Conservation (phyloP, 192 early-diverging fungal species). For the Mortierella antarctica region DNA sequence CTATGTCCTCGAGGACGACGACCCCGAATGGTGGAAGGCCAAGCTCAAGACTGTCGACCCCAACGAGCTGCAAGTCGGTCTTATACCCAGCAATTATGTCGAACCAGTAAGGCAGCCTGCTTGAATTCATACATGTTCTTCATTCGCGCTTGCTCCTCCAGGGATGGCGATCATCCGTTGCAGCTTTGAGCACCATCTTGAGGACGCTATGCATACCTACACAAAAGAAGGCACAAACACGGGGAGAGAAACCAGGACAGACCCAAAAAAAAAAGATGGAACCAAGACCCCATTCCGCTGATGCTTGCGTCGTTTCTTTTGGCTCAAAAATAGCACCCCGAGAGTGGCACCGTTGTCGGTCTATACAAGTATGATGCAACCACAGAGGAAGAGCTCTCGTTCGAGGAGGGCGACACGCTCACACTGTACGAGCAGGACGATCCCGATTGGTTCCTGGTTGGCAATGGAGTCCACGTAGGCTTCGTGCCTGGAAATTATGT, state of each 20-base stretch:
- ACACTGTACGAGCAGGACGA: constrained; percentile 86
- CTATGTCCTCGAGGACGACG: constrained; percentile 86
- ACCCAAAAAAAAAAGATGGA: not conserved
- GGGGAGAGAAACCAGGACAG: too few relatives aligned
- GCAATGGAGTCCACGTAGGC: constrained; percentile 76
- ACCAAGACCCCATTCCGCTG: not conserved
- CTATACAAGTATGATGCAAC: constrained; percentile 88
- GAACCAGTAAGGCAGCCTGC: constrained; percentile 58
- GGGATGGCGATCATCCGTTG: too few relatives aligned
- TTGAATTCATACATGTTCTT: not conserved
- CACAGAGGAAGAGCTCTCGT: constrained; percentile 85
- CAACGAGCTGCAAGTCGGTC: constrained; percentile 70
- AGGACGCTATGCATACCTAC: too few relatives aligned
- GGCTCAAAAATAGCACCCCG: constrained; percentile 62
- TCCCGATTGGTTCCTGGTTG: constrained; percentile 93
- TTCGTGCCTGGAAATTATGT: constrained; percentile 92
- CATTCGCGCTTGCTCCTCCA: too few relatives aligned
- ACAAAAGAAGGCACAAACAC: too few relatives aligned
- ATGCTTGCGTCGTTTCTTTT: not conserved
- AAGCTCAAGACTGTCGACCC: constrained; percentile 70
- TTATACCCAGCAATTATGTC: constrained; percentile 94
- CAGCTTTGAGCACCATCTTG: too few relatives aligned
- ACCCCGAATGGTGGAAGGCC: constrained; percentile 94
- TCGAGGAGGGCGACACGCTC: constrained; percentile 79
- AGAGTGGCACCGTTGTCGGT: constrained; percentile 69